A percentile compares a stretch with the other conserved stretches of the same genome.
Conservation (phyloP, 23 red algal species). For the Pyropia yezoensis region DNA sequence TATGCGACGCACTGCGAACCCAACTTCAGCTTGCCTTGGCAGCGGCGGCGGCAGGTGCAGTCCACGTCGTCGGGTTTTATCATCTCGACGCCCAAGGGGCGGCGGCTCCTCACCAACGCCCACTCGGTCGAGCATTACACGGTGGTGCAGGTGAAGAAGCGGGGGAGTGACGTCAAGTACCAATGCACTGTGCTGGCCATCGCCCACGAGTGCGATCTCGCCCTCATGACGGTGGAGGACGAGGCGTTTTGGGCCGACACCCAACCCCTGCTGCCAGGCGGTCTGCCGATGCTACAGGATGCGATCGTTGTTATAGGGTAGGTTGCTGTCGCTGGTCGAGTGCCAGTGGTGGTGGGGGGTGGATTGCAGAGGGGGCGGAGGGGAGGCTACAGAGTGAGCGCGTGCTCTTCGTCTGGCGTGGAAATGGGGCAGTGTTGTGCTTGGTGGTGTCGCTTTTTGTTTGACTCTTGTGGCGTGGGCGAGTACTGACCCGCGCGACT, state of each 20-base stretch:
- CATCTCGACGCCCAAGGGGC: constrained; percentile 30
- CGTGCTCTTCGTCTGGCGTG: too few species aligned
- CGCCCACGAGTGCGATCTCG: constrained; percentile 94
- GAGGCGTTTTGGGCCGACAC: constrained; percentile 69
- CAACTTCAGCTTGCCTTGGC: constrained; percentile 86
- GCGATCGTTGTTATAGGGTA: constrained; percentile 57
- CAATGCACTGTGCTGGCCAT: constrained; percentile 59
- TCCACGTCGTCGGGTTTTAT: constrained; percentile 82
- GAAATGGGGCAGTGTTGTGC: too few species aligned
- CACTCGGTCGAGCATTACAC: constrained; percentile 89
- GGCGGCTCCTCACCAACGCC: constrained; percentile 83
- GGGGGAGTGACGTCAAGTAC: constrained; percentile 68
- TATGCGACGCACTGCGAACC: constrained; percentile 85
- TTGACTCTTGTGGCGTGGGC: too few species aligned
- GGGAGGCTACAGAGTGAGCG: too few species aligned
- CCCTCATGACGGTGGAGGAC: constrained; percentile 73
- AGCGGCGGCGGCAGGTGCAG: constrained; percentile 58
- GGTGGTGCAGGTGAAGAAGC: constrained; percentile 71
- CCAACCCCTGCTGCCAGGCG: constrained; percentile 42
- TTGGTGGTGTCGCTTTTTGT: too few species aligned
- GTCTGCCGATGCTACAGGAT: constrained; percentile 71
- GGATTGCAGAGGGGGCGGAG: too few species aligned
- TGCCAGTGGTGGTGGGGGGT: too few species aligned
- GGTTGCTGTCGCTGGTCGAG: too few species aligned
- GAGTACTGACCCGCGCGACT: too few species aligned